phyloP scores from a whole-genome alignment of 345 rosid species.

The Camelina sativa region DNA sequence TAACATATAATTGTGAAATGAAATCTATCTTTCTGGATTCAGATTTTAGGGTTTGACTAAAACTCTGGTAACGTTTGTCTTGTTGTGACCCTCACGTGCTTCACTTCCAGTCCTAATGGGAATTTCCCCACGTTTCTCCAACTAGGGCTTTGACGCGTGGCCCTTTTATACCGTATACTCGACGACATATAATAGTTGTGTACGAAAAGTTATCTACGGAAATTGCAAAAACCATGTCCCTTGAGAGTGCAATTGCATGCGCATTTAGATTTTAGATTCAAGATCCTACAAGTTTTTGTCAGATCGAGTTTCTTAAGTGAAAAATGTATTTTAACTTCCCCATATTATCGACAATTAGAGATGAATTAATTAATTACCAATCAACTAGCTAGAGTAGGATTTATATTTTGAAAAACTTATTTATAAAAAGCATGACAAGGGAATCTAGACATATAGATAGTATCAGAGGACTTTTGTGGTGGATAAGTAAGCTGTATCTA shows the following conservation, averaged over 20 bases:
- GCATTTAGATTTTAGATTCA: background rate
- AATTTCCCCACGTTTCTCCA: slow-evolving; percentile 38
- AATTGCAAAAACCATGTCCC: slow-evolving; percentile 11
- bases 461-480: slow-evolving; percentile 36
- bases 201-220: background rate
- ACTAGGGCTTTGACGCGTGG: slow-evolving; percentile 39
- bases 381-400: background rate
- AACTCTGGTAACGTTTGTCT: slow-evolving; percentile 33
- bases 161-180: background rate
- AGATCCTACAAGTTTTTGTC: background rate
- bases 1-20: slow-evolving; percentile 12
- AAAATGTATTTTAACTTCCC: background rate
- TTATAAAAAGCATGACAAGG: slow-evolving; percentile 21
- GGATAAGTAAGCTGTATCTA: slow-evolving; percentile 37
- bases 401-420: background rate
- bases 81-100: slow-evolving; percentile 40
- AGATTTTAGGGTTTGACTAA: slow-evolving; percentile 44
- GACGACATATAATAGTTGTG: background rate
- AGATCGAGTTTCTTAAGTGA: slow-evolving; percentile 9
- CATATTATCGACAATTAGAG: background rate
- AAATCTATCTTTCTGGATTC: slow-evolving; percentile 40
- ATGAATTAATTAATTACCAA: background rate
- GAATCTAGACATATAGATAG: slow-evolving; percentile 40
- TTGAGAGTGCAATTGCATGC: slow-evolving; percentile 1
- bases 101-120: slow-evolving; percentile 37